These are phyloP conservation scores for Kodamaea neixiangensis DNA, from an alignment of 805 yeast genomes.

Conservation along the genomic window DNA sequence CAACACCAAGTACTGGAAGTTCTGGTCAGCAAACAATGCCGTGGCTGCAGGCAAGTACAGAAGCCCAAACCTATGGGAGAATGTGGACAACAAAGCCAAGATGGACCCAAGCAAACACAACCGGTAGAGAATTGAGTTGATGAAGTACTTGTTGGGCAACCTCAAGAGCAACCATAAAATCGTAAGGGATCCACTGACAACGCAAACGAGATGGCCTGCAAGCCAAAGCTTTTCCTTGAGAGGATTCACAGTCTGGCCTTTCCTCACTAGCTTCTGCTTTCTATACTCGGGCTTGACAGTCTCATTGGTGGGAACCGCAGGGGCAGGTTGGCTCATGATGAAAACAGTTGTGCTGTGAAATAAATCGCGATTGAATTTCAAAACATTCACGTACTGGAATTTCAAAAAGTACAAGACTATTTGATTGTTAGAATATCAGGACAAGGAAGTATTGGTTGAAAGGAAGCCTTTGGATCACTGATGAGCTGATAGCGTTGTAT, in stretches of 20 bases:
- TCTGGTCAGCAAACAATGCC: conserved; percentile 68
- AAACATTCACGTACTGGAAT: not conserved
- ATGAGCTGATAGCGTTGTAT: not conserved
- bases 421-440: no score
- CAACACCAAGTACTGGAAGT: conserved; percentile 67
- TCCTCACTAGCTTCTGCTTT: conserved; percentile 33
- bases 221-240: conserved; percentile 54
- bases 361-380: conserved; percentile 1
- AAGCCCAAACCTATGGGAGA: conserved; percentile 60
- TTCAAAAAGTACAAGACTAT: not conserved
- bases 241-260: conserved; percentile 32
- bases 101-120: conserved; percentile 58
- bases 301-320: conserved; percentile 17
- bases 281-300: conserved; percentile 15
- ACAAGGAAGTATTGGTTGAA: no score
- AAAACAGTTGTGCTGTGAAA: not conserved
- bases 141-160: conserved; percentile 39
- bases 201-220: conserved; percentile 51
- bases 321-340: conserved; percentile 2
- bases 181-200: conserved; percentile 46
- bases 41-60: conserved; percentile 59
- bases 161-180: conserved; percentile 41
- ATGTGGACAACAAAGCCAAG: conserved; percentile 52
- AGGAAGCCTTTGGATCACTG: no score
- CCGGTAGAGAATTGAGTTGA: conserved; percentile 56